phyloP scores from a whole-genome alignment of 495 filamentous ascomycete species.

The Penicillium bovifimosum region DNA sequence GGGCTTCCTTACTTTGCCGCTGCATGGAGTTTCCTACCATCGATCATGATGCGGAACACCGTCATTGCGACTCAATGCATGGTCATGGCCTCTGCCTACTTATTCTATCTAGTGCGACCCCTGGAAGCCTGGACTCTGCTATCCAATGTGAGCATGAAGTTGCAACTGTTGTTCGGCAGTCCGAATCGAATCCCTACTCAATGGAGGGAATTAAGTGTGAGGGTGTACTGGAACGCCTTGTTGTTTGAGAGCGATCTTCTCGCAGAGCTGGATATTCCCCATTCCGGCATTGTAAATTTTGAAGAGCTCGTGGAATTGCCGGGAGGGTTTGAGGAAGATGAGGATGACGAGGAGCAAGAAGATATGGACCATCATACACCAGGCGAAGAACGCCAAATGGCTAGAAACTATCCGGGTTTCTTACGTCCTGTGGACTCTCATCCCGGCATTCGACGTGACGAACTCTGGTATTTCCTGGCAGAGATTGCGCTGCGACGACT shows the following conservation, averaged over 20 bases:
- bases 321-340: conserved; percentile 61
- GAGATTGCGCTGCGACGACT: conserved; percentile 74
- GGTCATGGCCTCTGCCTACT: conserved; percentile 69
- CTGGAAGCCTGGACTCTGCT: conserved; percentile 78
- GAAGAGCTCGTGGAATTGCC: conserved; percentile 77
- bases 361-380: conserved; percentile 27
- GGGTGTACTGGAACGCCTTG: conserved; percentile 79
- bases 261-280: conserved; percentile 74
- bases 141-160: conserved; percentile 71
- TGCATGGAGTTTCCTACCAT: conserved; percentile 70
- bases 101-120: conserved; percentile 76
- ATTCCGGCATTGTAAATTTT: conserved; percentile 74
- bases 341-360: conserved; percentile 47
- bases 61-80: conserved; percentile 73
- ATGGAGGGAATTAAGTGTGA: conserved; percentile 64
- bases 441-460: conserved; percentile 55
- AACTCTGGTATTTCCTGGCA: conserved; percentile 79
- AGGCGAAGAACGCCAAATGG: conserved; percentile 7
- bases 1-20: conserved; percentile 77
- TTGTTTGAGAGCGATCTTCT: conserved; percentile 78
- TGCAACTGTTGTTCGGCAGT: conserved; percentile 69
- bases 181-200: conserved; percentile 62
- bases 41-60: conserved; percentile 72
- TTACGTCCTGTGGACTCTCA: neutral
- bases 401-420: conserved; percentile 2